These are phyloP conservation scores for Datisca glomerata DNA, from an alignment of 306 rosid genomes.

Conservation along the genomic window DNA sequence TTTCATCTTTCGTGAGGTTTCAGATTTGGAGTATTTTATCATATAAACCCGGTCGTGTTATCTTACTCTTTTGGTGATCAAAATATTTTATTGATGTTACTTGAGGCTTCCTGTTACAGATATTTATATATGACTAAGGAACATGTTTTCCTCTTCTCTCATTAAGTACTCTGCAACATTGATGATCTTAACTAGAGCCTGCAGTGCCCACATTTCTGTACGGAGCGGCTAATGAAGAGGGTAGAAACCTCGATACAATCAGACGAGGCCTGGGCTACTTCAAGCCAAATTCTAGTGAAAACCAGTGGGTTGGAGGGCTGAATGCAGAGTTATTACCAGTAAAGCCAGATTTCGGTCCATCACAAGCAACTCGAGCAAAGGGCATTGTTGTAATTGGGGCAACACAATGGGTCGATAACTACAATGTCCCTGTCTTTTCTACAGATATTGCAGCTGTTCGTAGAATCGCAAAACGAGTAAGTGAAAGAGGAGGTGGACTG, in stretches of 20 bases:
- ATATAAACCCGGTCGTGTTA: too few species aligned
- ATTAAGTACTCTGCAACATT: slow-evolving; percentile 8
- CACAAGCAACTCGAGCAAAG: slow-evolving; percentile 30
- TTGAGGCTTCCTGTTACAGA: too few species aligned
- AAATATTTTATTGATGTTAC: too few species aligned
- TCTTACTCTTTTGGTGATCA: too few species aligned
- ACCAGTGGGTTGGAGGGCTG: slow-evolving; percentile 55
- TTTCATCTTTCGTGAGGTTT: too few species aligned
- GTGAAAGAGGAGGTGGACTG: slow-evolving; percentile 47
- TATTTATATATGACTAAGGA: too few species aligned
- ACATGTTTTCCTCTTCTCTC: too few species aligned
- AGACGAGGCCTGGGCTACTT: slow-evolving; percentile 75
- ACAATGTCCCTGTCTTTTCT: slow-evolving; percentile 58
- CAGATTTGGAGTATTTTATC: too few species aligned
- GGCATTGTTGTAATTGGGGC: slow-evolving; percentile 62
- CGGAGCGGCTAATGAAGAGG: slow-evolving; percentile 76
- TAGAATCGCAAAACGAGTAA: slow-evolving; percentile 31
- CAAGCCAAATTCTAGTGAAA: slow-evolving; percentile 54
- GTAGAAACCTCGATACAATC: slow-evolving; percentile 53
- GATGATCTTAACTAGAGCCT: slow-evolving; percentile 15
- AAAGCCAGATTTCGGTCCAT: slow-evolving; percentile 63
- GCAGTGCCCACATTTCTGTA: slow-evolving; percentile 76
- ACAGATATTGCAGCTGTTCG: slow-evolving; percentile 34
- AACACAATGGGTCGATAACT: slow-evolving; percentile 60
- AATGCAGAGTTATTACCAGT: slow-evolving; percentile 32